A percentile compares a stretch with the other conserved stretches of the same genome.
phyloP scores from a whole-genome alignment of 75 land plant genomes.

The Chamaecyparis obtusa region DNA sequence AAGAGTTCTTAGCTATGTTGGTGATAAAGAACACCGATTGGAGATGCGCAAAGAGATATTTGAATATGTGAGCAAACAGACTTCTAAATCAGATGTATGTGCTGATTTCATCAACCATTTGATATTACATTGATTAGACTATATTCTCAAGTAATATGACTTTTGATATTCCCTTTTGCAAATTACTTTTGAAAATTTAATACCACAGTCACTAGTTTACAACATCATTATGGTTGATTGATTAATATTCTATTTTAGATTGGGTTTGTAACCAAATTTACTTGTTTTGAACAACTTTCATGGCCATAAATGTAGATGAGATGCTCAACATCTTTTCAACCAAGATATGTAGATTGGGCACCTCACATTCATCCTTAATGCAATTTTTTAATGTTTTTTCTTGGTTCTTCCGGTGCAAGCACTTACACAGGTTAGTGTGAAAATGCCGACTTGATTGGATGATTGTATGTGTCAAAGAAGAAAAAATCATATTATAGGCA shows the following conservation, averaged over 20 bases:
- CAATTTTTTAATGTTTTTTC: neutral
- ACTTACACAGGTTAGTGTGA: neutral
- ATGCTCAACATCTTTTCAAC: neutral
- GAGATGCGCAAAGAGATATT: slow-evolving; percentile 42
- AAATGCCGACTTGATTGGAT: neutral
- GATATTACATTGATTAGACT: neutral
- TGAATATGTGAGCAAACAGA: slow-evolving; percentile 46
- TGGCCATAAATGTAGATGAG: neutral
- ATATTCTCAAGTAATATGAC: neutral
- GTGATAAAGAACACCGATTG: slow-evolving; percentile 59
- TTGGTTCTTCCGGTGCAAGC: neutral
- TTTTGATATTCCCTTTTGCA: neutral
- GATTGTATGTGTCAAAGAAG: neutral
- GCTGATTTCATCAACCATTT: neutral
- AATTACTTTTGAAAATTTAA: neutral
- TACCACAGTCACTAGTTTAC: neutral
- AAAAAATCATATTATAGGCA: too few species aligned
- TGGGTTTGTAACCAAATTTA: neutral
- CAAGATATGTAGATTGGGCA: neutral
- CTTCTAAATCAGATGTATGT: slow-evolving; percentile 41
- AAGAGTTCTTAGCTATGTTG: slow-evolving; percentile 67
- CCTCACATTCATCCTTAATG: neutral
- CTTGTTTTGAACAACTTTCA: neutral
- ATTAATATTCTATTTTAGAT: neutral
- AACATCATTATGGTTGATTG: neutral